phyloP scores from a whole-genome alignment of 768 basidiomycete species.

The Naganishia vaughanmartiniae region DNA sequence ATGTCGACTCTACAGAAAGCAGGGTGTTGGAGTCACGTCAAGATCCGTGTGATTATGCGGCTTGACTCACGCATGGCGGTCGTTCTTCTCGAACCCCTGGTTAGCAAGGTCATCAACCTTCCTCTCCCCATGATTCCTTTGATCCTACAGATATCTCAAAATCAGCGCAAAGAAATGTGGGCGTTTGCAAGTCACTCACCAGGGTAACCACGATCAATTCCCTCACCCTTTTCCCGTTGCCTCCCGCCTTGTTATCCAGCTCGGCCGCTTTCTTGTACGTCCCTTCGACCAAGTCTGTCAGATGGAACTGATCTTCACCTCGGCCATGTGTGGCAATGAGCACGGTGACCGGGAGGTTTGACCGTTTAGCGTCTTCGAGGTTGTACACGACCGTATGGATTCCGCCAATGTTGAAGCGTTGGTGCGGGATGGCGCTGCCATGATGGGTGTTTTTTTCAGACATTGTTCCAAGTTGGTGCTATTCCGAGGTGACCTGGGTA shows the following conservation, averaged over 20 bases:
- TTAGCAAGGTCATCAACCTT: constrained; percentile 54
- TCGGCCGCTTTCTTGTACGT: constrained; percentile 46
- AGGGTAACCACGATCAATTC: constrained; percentile 59
- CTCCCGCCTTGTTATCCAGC: constrained; percentile 27
- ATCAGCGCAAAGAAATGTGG: background rate
- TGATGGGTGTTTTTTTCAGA: background rate
- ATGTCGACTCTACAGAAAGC: constrained; percentile 54
- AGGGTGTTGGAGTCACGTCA: background rate
- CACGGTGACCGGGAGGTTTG: constrained; percentile 43
- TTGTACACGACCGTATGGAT: constrained; percentile 31
- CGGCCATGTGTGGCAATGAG: constrained; percentile 60
- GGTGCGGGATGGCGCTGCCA: background rate
- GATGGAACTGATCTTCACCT: constrained; percentile 47
- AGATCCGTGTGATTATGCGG: background rate
- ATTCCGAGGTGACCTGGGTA: background rate
- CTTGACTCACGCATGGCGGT: constrained; percentile 55
- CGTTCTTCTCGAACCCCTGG: constrained; percentile 52
- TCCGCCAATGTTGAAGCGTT: constrained; percentile 31
- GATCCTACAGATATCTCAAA: constrained; percentile 53
- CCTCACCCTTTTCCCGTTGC: constrained; percentile 29
- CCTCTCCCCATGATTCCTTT: constrained; percentile 60
- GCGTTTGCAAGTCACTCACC: constrained; percentile 46
- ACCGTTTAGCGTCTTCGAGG: constrained; percentile 9
- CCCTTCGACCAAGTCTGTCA: constrained; percentile 51
- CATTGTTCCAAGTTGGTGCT: background rate